A percentile compares a stretch with the other conserved stretches of the same genome.
Conservation (phyloP, 2,329 filamentous ascomycete species). For the Monosporascus sp. region DNA sequence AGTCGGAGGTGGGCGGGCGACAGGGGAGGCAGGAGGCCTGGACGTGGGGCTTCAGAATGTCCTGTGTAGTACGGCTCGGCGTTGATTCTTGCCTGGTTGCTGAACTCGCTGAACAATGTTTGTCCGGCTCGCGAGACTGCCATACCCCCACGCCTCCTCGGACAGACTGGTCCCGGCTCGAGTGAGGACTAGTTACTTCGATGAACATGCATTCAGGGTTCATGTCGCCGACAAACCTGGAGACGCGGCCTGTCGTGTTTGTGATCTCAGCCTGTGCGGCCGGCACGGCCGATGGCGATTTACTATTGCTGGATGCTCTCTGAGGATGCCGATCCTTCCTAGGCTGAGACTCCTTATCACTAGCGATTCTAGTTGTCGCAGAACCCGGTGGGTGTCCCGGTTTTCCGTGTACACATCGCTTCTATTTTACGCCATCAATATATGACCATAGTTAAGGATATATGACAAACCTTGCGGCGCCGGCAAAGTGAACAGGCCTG, state of each 20-base stretch:
- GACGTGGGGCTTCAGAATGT: constrained; percentile 34
- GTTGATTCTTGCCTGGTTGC: constrained; percentile 22
- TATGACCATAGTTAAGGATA: neutral
- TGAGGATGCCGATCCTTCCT: neutral
- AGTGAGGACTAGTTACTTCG: constrained; percentile 42
- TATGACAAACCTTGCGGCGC: constrained; percentile 43
- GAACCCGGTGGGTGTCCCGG: neutral
- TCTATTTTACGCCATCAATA: constrained; percentile 1
- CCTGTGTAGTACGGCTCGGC: constrained; percentile 21
- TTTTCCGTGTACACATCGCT: constrained; percentile 8
- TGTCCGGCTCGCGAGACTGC: constrained; percentile 32
- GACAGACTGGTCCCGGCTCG: constrained; percentile 33
- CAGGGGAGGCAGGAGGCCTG: constrained; percentile 41
- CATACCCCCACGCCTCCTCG: constrained; percentile 53
- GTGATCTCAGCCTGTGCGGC: neutral
- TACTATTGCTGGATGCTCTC: neutral
- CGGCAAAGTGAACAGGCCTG: constrained; percentile 53
- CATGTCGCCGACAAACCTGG: constrained; percentile 53
- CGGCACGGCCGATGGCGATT: neutral
- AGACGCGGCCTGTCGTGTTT: constrained; percentile 23
- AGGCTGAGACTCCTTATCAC: neutral
- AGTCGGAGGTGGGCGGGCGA: constrained; percentile 42
- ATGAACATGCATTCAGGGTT: constrained; percentile 57
- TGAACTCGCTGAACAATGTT: constrained; percentile 20
- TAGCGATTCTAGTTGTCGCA: neutral